Evolutionary conservation across 371 early-diverging fungal species (phyloP), one percentile per base, ranked within the genome.

Genomic region (Mortierella sp.): DNA sequence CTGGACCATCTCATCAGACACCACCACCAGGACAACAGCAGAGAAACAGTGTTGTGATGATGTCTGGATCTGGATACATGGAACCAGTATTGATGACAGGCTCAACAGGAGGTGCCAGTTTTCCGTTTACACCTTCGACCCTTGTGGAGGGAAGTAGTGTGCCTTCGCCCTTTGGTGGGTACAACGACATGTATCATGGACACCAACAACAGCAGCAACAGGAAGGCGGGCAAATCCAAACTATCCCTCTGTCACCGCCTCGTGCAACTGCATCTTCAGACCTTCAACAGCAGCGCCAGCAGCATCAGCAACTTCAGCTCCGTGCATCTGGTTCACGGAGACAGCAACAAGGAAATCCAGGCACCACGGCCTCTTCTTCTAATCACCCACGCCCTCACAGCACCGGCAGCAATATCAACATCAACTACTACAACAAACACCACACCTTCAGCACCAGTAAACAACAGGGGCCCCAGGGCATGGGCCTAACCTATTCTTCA

Each of bases 111-210:
- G 29, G 26, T 1, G 70, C 45, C 8, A 52, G 43, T n/a, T 67
- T 68, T 22, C 77, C 72, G 11, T 72, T 72, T 53, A 77, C 77
- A 40, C 77, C 77, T 16, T 72, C 77, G n/a, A 77, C 72, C 1
- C 64, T 77, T 37, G 77, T 76, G 1, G 71, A 63, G 40, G 63
- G 63, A 37, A 40, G 58, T 6, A 50, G 71, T 40, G 26, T 22
- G 5, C 50, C 50, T 10, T 71, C 64, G 10, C 71, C 71, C 19
- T 24, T 63, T 14, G 43, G 45, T 26, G n/a, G 7, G 29, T 43
- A 53, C 19, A 26, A 16, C 6, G 40, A 29, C 1, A 3, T 5
- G 22, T 47, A 39, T 22, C 48, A 2, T 9, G 44, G n/a, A 11
- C 31, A 58, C 3, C 34, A 10, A 24, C 61, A 19, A 8, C n/a